Evolutionary conservation across 495 filamentous ascomycete species (phyloP).

Genomic region (Peziza echinospora): DNA sequence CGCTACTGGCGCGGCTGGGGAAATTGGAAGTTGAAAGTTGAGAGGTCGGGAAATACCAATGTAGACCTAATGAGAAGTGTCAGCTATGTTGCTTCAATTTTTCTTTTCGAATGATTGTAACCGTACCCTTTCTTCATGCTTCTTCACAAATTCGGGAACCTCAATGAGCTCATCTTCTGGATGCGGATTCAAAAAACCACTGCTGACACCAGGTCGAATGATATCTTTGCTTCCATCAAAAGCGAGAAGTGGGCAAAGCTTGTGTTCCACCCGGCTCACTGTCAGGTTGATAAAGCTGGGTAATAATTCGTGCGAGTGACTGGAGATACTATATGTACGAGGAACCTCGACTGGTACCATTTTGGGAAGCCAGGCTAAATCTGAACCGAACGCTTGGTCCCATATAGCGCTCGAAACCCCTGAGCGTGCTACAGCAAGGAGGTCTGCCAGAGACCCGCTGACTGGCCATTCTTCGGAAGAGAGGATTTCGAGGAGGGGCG

Average conservation of each 20-base stretch:
- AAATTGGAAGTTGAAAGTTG: slow-evolving; percentile 29
- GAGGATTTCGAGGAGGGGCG: slow-evolving; percentile 22
- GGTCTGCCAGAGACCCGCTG: slow-evolving; percentile 26
- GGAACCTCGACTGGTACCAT: slow-evolving; percentile 28
- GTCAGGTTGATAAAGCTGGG: slow-evolving; percentile 28
- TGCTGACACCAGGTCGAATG: slow-evolving; percentile 23
- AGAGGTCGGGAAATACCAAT: slow-evolving; percentile 29
- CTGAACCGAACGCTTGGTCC: slow-evolving; percentile 25
- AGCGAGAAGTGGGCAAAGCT: slow-evolving; percentile 23
- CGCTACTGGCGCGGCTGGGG: slow-evolving; percentile 25
- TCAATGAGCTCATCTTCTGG: too few relatives aligned
- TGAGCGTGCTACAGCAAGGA: slow-evolving; percentile 24
- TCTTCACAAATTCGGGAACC: slow-evolving; percentile 2
- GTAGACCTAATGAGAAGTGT: slow-evolving; percentile 25
- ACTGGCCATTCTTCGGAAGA: slow-evolving; percentile 29
- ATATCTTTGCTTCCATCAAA: slow-evolving; percentile 7
- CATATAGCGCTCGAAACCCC: slow-evolving; percentile 27
- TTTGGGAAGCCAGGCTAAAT: slow-evolving; percentile 26
- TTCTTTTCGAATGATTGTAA: slow-evolving; percentile 1
- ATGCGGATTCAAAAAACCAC: slow-evolving; percentile 29
- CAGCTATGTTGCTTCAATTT: slow-evolving; percentile 1
- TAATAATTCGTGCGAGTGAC: slow-evolving; percentile 25
- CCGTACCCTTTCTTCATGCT: too few relatives aligned
- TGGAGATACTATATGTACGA: slow-evolving; percentile 30
- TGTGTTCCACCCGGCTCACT: slow-evolving; percentile 27